Evolutionary conservation across 1,284 basidiomycete species (phyloP).

Genomic region (Termitomyces sp.): DNA sequence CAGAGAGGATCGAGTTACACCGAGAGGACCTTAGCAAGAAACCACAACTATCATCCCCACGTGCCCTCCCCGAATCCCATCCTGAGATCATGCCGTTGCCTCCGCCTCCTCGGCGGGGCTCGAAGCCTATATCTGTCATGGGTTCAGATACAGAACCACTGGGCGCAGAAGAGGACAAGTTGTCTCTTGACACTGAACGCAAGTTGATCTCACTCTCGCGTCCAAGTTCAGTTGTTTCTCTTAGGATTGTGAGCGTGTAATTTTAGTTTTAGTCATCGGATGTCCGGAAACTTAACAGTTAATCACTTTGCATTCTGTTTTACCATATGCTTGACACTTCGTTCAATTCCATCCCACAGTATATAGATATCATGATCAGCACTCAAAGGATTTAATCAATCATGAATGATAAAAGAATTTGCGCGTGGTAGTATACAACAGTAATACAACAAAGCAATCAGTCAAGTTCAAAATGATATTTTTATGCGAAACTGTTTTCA

Average conservation of each 20-base stretch:
- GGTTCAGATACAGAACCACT: constrained; percentile 21
- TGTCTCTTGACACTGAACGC: constrained; percentile 19
- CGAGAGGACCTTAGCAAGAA: constrained; percentile 53
- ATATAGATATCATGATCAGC: not conserved
- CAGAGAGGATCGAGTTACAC: constrained; percentile 50
- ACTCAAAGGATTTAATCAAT: not conserved
- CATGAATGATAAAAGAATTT: not conserved
- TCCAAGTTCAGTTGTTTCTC: constrained; percentile 40
- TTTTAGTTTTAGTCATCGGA: constrained; percentile 7
- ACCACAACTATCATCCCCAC: constrained; percentile 27
- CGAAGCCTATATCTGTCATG: constrained; percentile 30
- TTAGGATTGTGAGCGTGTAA: constrained; percentile 38
- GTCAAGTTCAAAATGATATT: constrained; percentile 9
- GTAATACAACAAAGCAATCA: constrained; percentile 16
- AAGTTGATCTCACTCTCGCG: constrained; percentile 36
- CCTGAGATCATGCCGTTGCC: constrained; percentile 48
- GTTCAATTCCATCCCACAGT: not conserved
- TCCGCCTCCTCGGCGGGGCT: constrained; percentile 56
- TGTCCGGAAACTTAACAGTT: not conserved
- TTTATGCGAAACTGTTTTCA: constrained; percentile 78
- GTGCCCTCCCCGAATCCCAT: constrained; percentile 28
- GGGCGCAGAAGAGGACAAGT: constrained; percentile 19
- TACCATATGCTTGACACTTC: constrained; percentile 7
- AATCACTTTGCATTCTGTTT: constrained; percentile 13
- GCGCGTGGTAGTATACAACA: constrained; percentile 10